Evolutionary conservation across 768 basidiomycete species (phyloP).

Genomic region (Lanmaoa pseudosensibilis): DNA sequence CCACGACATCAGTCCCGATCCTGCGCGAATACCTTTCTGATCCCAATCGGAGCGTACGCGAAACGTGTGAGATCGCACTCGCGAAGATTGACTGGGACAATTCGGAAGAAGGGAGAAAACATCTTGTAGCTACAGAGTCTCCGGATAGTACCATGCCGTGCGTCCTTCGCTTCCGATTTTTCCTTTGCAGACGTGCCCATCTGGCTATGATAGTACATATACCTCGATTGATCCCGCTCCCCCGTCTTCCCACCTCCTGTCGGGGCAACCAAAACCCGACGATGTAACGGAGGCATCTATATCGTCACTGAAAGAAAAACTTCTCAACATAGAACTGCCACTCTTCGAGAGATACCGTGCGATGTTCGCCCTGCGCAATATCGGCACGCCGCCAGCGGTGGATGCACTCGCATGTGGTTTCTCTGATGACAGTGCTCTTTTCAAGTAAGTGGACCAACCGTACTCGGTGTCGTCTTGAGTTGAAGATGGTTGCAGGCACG

Average conservation of each 20-base stretch:
- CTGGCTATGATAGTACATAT: constrained; percentile 50
- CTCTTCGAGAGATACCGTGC: constrained; percentile 95
- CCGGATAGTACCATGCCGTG: constrained; percentile 41
- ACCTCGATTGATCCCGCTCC: constrained; percentile 91
- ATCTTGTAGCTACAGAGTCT: constrained; percentile 36
- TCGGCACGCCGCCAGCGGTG: constrained; percentile 82
- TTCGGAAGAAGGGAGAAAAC: constrained; percentile 65
- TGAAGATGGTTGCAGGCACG: constrained; percentile 63
- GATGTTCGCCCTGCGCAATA: constrained; percentile 96
- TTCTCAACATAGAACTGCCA: constrained; percentile 65
- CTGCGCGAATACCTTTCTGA: constrained; percentile 73
- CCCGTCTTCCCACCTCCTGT: constrained; percentile 62
- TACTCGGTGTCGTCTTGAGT: background rate
- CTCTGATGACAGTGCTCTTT: constrained; percentile 82
- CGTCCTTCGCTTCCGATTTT: background rate
- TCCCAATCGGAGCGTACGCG: constrained; percentile 72
- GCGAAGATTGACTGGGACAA: constrained; percentile 93
- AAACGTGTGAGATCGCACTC: constrained; percentile 97
- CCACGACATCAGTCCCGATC: constrained; percentile 60
- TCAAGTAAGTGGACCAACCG: constrained; percentile 66
- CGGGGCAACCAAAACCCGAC: constrained; percentile 52
- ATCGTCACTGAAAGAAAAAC: constrained; percentile 51
- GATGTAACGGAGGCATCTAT: constrained; percentile 51
- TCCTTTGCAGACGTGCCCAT: background rate
- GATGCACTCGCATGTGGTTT: constrained; percentile 92